Base-by-base conservation (phyloP, 257 asterid species). In the Solanum ahanhuiri region DNA sequence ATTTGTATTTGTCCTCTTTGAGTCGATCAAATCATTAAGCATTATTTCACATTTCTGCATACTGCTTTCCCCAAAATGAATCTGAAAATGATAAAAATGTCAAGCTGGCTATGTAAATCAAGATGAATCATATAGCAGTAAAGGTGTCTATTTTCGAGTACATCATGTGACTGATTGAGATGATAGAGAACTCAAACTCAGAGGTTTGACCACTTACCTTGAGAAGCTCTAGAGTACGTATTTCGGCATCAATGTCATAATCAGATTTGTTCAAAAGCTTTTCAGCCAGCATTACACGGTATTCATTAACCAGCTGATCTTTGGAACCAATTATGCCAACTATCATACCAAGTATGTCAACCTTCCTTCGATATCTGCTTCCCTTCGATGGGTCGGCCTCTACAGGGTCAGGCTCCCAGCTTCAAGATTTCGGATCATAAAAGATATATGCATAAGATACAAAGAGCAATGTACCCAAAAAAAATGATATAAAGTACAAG, bases 391-490 rank as follows among this genome's bases (percentile, higher is more conserved):
- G 96, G 81, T 94, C 98, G 28, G 98, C 99, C 92, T 95, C 99
- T 85, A 94, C 95, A 35, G 99, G 99, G 90, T 96, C 98, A 90
- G 99, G 99, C 91, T 93, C 98, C 99, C 99, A 96, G 86, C 98
- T 95, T 90, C 66, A 90, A 85, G 35, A 63, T 86, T 71, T 82
- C 54, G 86, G 33, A 89, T 22, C 86, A 92, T 84, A 87, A 89
- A 33, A 64, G 25, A 87, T 82, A 86, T 28, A 45, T 33, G 86
- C 86, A 89, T 92, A 90, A 90, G 87, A 88, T 41, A 82, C 43
- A 41, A 86, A 69, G 41, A 15, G 35, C 76, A 30, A 31, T 69
- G 41, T 69, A 31, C 41, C 41, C 41, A 69, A 69, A 25, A 64
- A 28, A 30, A 1, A 48, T 15, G 76, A 14, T 69, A 69, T 30